These are phyloP conservation scores for Aspergillus sp. DNA, from an alignment of 2,329 filamentous ascomycete genomes.

Conservation along the genomic window DNA sequence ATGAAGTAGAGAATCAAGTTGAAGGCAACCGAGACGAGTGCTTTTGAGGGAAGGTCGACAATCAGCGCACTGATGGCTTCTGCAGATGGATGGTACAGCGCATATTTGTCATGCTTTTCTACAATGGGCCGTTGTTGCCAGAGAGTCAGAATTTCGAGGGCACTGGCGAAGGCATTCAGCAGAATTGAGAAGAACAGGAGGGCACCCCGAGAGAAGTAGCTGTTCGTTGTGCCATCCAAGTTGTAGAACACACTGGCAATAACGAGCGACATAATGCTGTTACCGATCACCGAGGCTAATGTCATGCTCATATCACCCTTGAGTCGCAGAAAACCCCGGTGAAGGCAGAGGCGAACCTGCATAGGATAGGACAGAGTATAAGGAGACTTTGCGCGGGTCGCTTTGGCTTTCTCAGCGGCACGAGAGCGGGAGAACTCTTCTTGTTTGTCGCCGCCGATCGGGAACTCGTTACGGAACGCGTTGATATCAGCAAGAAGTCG, in stretches of 20 bases:
- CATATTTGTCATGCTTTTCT: slow-evolving; percentile 83
- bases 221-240: slow-evolving; percentile 60
- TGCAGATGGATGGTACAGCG: slow-evolving; percentile 86
- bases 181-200: slow-evolving; percentile 82
- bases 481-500: slow-evolving; percentile 41
- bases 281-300: slow-evolving; percentile 62
- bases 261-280: slow-evolving; percentile 71
- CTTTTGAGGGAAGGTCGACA: slow-evolving; percentile 78
- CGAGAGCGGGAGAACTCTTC: slow-evolving; percentile 39
- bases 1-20: slow-evolving; percentile 84
- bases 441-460: slow-evolving; percentile 33
- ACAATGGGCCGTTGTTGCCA: slow-evolving; percentile 89
- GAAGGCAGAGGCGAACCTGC: slow-evolving; percentile 75
- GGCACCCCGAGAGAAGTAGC: slow-evolving; percentile 74
- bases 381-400: slow-evolving; percentile 64
- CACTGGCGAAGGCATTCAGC: slow-evolving; percentile 76
- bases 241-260: slow-evolving; percentile 79
- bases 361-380: slow-evolving; percentile 76
- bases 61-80: slow-evolving; percentile 85
- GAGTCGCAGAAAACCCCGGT: slow-evolving; percentile 73
- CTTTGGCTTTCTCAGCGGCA: slow-evolving; percentile 39
- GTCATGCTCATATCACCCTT: slow-evolving; percentile 72
- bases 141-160: slow-evolving; percentile 77
- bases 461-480: slow-evolving; percentile 35
- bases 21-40: slow-evolving; percentile 69